phyloP scores from a whole-genome alignment of 495 filamentous ascomycete genomes.

The Cladorrhinum samala region DNA sequence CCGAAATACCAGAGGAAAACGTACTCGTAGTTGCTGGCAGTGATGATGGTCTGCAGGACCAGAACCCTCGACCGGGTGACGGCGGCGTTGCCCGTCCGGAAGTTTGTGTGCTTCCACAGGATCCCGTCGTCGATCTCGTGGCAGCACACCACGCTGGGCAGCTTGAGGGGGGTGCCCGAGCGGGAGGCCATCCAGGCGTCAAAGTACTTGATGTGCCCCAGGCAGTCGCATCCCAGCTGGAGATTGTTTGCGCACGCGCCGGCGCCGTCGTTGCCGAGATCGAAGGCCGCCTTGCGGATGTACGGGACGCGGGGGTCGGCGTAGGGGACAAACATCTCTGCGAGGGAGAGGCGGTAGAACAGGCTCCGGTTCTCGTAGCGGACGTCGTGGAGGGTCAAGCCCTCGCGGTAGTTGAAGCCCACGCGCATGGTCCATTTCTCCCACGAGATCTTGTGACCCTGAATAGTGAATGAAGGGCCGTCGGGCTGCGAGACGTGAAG shows the following conservation, averaged over 20 bases:
- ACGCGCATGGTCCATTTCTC: slow-evolving; percentile 68
- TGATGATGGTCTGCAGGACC: slow-evolving; percentile 72
- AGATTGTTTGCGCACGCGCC: slow-evolving; percentile 73
- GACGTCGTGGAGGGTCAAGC: slow-evolving; percentile 62
- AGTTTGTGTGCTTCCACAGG: slow-evolving; percentile 79
- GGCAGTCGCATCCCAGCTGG: slow-evolving; percentile 61
- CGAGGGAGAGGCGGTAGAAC: slow-evolving; percentile 62
- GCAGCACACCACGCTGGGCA: slow-evolving; percentile 71
- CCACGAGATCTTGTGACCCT: slow-evolving; percentile 48
- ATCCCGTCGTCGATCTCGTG: slow-evolving; percentile 73
- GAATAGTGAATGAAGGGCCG: slow-evolving; percentile 62
- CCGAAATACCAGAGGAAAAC: slow-evolving; percentile 81
- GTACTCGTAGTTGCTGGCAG: slow-evolving; percentile 78
- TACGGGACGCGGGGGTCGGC: slow-evolving; percentile 65
- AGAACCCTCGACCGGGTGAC: slow-evolving; percentile 64
- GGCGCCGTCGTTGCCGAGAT: slow-evolving; percentile 69
- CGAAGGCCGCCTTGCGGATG: slow-evolving; percentile 76
- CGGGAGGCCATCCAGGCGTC: slow-evolving; percentile 46
- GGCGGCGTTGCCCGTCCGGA: slow-evolving; percentile 60
- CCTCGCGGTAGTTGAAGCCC: slow-evolving; percentile 69
- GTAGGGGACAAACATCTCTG: slow-evolving; percentile 77
- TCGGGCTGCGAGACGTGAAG: slow-evolving; percentile 71
- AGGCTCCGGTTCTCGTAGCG: slow-evolving; percentile 62
- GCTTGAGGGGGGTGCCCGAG: slow-evolving; percentile 53
- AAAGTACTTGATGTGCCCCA: slow-evolving; percentile 75